Evolutionary conservation across 1,139 yeast genomes (phyloP).

Genomic region (Protomyces gravidus): DNA sequence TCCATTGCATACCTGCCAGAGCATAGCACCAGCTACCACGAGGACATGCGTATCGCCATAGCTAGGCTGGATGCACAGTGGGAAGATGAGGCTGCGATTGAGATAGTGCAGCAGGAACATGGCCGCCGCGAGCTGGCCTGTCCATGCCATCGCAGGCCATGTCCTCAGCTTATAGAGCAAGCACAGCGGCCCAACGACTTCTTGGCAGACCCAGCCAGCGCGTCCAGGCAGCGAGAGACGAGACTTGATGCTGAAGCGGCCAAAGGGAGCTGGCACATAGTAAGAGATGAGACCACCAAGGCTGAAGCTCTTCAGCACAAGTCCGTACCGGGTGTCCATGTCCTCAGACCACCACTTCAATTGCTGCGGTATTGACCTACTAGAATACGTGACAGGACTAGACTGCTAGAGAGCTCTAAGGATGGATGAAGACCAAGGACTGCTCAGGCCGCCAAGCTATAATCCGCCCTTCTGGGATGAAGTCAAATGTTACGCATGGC

Average conservation of each 20-base stretch:
- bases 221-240: constrained; percentile 21
- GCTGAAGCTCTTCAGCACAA: constrained; percentile 1
- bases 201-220: constrained; percentile 28
- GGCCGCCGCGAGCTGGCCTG: not conserved
- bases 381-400: too few species aligned
- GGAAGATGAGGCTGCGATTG: constrained; percentile 27
- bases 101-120: constrained; percentile 25
- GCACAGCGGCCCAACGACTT: constrained; percentile 25
- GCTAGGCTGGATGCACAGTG: constrained; percentile 4
- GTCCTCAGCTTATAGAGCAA: constrained; percentile 5
- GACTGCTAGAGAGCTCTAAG: not conserved
- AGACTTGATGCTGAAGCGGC: constrained; percentile 3
- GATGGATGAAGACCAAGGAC: not conserved
- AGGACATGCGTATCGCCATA: not conserved
- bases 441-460: constrained; percentile 2
- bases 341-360: too few species aligned
- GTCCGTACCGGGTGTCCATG: constrained; percentile 16
- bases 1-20: constrained; percentile 18
- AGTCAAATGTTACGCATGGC: constrained; percentile 18
- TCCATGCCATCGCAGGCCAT: not conserved
- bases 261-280: constrained; percentile 21
- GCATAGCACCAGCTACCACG: constrained; percentile 1
- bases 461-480: constrained; percentile 27
- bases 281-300: constrained; percentile 3
- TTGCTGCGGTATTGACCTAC: not conserved